A percentile compares a stretch with the other conserved stretches of the same genome.
Conservation (phyloP, 805 yeast species). For the Candida saitoana region DNA sequence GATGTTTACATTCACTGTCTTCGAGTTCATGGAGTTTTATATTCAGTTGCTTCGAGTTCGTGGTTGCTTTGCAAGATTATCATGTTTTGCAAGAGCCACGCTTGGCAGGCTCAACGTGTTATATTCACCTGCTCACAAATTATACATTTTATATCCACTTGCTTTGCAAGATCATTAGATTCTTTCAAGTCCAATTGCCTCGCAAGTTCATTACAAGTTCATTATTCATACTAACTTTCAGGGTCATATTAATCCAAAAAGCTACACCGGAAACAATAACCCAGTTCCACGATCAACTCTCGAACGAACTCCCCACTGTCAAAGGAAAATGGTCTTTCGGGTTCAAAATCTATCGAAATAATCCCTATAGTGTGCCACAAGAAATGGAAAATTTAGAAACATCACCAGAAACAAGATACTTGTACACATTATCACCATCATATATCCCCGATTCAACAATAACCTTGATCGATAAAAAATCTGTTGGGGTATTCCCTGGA, state of each 20-base stretch:
- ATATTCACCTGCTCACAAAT: too few relatives aligned
- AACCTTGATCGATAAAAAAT: conserved; percentile 43
- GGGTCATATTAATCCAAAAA: conserved; percentile 34
- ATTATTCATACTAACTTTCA: conserved; percentile 10
- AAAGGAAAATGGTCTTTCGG: conserved; percentile 67
- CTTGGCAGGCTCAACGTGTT: too few relatives aligned
- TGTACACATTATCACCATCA: conserved; percentile 50
- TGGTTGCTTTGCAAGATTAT: too few relatives aligned
- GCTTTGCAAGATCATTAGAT: too few relatives aligned
- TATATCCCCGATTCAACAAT: conserved; percentile 46
- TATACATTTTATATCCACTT: too few relatives aligned
- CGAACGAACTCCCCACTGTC: conserved; percentile 60
- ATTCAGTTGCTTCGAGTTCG: too few relatives aligned
- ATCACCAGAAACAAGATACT: conserved; percentile 39
- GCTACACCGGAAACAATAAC: conserved; percentile 60
- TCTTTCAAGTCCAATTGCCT: too few relatives aligned
- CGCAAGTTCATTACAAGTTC: too few relatives aligned
- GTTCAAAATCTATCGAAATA: conserved; percentile 63
- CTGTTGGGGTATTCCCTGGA: conserved; percentile 34
- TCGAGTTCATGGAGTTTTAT: too few relatives aligned
- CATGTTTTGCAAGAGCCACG: too few relatives aligned
- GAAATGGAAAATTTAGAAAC: conserved; percentile 22
- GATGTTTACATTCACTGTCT: too few relatives aligned
- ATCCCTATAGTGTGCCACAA: conserved; percentile 48
- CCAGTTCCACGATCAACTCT: conserved; percentile 64